phyloP scores from a whole-genome alignment of 495 filamentous ascomycete species.

The Talaromyces nanjingensis region DNA sequence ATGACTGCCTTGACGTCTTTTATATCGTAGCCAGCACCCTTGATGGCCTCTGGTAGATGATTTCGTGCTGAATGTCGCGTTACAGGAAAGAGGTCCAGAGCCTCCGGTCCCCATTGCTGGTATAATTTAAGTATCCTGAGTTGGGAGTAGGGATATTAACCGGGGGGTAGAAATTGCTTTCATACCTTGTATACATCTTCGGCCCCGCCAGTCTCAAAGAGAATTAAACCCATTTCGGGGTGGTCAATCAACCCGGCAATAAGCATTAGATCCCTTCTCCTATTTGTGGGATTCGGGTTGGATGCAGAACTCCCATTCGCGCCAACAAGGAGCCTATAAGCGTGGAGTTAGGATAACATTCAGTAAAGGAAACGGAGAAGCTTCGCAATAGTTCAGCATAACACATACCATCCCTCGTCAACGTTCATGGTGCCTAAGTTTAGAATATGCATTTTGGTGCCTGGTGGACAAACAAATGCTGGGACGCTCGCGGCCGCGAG shows the following conservation, averaged over 20 bases:
- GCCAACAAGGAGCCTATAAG: conserved; percentile 18
- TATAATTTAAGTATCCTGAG: neutral
- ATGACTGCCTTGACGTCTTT: conserved; percentile 47
- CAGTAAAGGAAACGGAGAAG: neutral
- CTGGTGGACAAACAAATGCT: conserved; percentile 10
- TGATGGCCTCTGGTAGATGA: conserved; percentile 38
- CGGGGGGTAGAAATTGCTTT: neutral
- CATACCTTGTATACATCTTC: conserved; percentile 30
- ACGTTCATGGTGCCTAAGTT: conserved; percentile 21
- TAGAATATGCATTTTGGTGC: conserved; percentile 26
- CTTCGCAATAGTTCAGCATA: neutral
- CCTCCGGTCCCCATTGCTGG: conserved; percentile 29
- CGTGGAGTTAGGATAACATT: neutral
- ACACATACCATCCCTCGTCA: conserved; percentile 16
- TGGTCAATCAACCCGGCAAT: conserved; percentile 43
- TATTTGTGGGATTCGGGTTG: conserved; percentile 22
- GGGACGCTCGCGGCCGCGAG: neutral
- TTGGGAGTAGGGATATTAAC: conserved; percentile 10
- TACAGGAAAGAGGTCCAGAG: conserved; percentile 40
- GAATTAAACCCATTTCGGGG: conserved; percentile 37
- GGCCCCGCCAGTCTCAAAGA: conserved; percentile 46
- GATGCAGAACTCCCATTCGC: conserved; percentile 20
- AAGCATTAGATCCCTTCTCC: conserved; percentile 35
- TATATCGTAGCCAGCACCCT: conserved; percentile 38
- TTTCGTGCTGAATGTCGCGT: conserved; percentile 31